A percentile compares a stretch with the other conserved stretches of the same genome.
phyloP scores from a whole-genome alignment of 1,284 basidiomycete genomes.

The Malassezia psittaci region DNA sequence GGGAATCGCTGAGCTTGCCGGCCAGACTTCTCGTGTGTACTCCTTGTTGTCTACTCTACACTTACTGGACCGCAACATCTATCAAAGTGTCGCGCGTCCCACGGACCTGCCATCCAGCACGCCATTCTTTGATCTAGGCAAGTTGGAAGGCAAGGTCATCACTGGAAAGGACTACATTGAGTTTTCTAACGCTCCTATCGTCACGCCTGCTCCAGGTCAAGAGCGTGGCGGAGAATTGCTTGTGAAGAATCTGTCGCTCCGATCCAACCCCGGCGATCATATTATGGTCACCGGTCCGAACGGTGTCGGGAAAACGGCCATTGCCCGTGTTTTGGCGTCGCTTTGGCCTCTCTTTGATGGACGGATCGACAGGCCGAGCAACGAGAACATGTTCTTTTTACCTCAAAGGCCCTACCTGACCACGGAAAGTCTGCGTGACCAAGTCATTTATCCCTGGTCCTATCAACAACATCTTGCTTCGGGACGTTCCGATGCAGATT shows the following conservation, averaged over 20 bases:
- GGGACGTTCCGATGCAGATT: slow-evolving; percentile 59
- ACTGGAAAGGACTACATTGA: slow-evolving; percentile 21
- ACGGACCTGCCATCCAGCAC: slow-evolving; percentile 25
- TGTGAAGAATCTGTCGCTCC: slow-evolving; percentile 63
- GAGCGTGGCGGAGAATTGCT: slow-evolving; percentile 57
- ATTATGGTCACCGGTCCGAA: slow-evolving; percentile 82
- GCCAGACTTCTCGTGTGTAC: slow-evolving; percentile 80
- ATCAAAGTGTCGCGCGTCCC: slow-evolving; percentile 38
- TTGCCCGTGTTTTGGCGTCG: slow-evolving; percentile 79
- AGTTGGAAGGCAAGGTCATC: slow-evolving; percentile 48
- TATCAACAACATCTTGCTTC: slow-evolving; percentile 37
- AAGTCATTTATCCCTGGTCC: slow-evolving; percentile 53
- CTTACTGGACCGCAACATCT: slow-evolving; percentile 44
- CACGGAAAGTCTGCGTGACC: slow-evolving; percentile 73
- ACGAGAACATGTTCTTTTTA: slow-evolving; percentile 65
- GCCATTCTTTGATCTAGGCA: slow-evolving; percentile 42
- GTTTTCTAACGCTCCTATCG: slow-evolving; percentile 59
- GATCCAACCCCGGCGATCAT: slow-evolving; percentile 70
- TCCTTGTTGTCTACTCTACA: slow-evolving; percentile 76
- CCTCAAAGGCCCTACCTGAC: slow-evolving; percentile 88
- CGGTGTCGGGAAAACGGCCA: slow-evolving; percentile 77
- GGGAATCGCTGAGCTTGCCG: slow-evolving; percentile 73
- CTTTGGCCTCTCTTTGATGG: slow-evolving; percentile 62
- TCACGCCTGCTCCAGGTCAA: slow-evolving; percentile 57
- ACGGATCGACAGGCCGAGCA: slow-evolving; percentile 33